phyloP scores from a whole-genome alignment of 2,329 filamentous ascomycete species.

The Cercospora citrullina region DNA sequence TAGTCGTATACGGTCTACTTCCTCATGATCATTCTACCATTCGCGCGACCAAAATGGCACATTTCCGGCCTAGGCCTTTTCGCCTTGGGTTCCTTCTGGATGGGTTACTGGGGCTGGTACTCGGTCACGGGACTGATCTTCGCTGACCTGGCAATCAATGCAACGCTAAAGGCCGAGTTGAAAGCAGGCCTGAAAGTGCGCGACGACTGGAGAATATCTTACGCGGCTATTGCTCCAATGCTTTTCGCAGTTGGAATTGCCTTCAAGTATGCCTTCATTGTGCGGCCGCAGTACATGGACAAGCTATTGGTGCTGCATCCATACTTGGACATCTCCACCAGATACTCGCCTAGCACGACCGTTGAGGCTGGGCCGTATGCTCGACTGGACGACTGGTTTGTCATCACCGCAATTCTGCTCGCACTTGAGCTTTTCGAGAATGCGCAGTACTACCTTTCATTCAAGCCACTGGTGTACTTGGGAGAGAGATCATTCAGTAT shows the following conservation, averaged over 20 bases:
- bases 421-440: slow-evolving; percentile 26
- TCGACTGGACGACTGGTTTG: slow-evolving; percentile 34
- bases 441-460: slow-evolving; percentile 28
- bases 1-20: slow-evolving; percentile 51
- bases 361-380: slow-evolving; percentile 31
- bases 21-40: slow-evolving; percentile 50
- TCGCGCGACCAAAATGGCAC: slow-evolving; percentile 46
- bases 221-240: slow-evolving; percentile 21
- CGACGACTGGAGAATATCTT: slow-evolving; percentile 28
- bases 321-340: slow-evolving; percentile 31
- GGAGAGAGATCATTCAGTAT: slow-evolving; percentile 36
- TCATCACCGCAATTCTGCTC: slow-evolving; percentile 33
- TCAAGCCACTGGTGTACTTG: slow-evolving; percentile 29
- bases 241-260: slow-evolving; percentile 26
- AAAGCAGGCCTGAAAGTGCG: slow-evolving; percentile 27
- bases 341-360: slow-evolving; percentile 18
- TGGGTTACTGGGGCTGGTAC: slow-evolving; percentile 37
- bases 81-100: slow-evolving; percentile 36
- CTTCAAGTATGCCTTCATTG: slow-evolving; percentile 33
- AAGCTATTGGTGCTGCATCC: slow-evolving; percentile 34
- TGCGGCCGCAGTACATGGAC: slow-evolving; percentile 31
- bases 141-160: slow-evolving; percentile 30
- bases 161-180: slow-evolving; percentile 25
- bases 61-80: slow-evolving; percentile 37
- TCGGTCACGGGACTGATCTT: slow-evolving; percentile 33